Evolutionary conservation across 345 rosid genomes (phyloP).

Genomic region (Eucalyptus dawsonii): DNA sequence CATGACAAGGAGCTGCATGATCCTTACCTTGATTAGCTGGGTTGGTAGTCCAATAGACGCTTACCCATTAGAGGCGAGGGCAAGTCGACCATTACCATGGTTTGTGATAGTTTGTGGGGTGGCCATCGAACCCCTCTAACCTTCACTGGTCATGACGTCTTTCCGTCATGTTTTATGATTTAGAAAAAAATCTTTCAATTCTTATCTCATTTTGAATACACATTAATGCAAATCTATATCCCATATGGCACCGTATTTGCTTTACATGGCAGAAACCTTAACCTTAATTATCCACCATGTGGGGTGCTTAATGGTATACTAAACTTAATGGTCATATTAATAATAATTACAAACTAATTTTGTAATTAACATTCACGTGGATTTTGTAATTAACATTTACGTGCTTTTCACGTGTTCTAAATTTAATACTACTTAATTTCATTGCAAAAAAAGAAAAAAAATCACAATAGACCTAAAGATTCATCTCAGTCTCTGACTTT

Average conservation of each 20-base stretch:
- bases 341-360: neutral
- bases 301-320: neutral
- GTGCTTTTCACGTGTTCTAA: neutral
- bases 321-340: too few relatives aligned
- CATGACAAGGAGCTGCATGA: neutral
- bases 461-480: too few relatives aligned
- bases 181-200: too few relatives aligned
- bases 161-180: too few relatives aligned
- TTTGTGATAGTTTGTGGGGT: neutral
- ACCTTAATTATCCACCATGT: neutral
- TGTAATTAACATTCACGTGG: neutral
- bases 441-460: too few relatives aligned
- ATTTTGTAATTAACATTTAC: too few relatives aligned
- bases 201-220: too few relatives aligned
- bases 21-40: neutral
- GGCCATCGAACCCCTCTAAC: neutral
- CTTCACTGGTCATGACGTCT: too few relatives aligned
- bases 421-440: neutral
- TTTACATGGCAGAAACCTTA: too few relatives aligned
- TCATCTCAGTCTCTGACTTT: neutral
- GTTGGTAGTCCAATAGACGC: neutral
- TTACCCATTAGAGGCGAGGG: neutral
- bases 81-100: too few relatives aligned
- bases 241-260: rapidly evolving
- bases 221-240: neutral